phyloP scores from a whole-genome alignment of 2,329 filamentous ascomycete genomes.

The Monosporascus cannonballus region DNA sequence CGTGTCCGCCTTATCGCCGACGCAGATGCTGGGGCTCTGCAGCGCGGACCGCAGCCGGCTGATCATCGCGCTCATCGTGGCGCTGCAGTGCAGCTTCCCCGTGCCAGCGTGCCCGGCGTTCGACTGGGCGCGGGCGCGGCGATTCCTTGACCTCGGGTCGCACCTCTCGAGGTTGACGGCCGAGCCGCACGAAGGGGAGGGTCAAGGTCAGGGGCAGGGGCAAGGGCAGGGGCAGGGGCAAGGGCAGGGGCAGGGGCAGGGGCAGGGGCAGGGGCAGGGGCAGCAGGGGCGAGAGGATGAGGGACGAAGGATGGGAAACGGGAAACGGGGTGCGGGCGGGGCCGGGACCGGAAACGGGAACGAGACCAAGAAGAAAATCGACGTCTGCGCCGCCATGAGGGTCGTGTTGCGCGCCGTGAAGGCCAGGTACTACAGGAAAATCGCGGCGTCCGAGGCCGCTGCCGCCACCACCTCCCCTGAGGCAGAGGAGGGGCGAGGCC shows the following conservation, averaged over 20 bases:
- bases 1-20: slow-evolving; percentile 15
- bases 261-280: slow-evolving; percentile 1
- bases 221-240: slow-evolving; percentile 1
- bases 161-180: slow-evolving; percentile 32
- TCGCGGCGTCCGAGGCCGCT: slow-evolving; percentile 26
- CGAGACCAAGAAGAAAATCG: slow-evolving; percentile 24
- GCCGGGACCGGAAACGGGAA: slow-evolving; percentile 7
- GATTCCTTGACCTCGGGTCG: slow-evolving; percentile 31
- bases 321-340: not conserved
- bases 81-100: slow-evolving; percentile 41
- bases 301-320: slow-evolving; percentile 4
- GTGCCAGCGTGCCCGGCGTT: slow-evolving; percentile 30
- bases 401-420: slow-evolving; percentile 41
- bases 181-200: slow-evolving; percentile 5
- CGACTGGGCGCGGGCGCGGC: slow-evolving; percentile 33
- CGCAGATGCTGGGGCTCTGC: slow-evolving; percentile 31
- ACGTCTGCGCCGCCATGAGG: slow-evolving; percentile 38
- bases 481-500: slow-evolving; percentile 8
- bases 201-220: slow-evolving; percentile 2
- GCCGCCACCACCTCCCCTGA: slow-evolving; percentile 7
- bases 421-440: slow-evolving; percentile 37
- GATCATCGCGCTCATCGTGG: slow-evolving; percentile 35
- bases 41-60: slow-evolving; percentile 38
- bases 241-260: slow-evolving; percentile 4
- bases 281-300: not conserved